Percentiles rank a stretch among this genome's conserved stretches.
Evolutionary conservation across 495 filamentous ascomycete species (phyloP).

Genomic region (Clavariopsis aquatica): DNA sequence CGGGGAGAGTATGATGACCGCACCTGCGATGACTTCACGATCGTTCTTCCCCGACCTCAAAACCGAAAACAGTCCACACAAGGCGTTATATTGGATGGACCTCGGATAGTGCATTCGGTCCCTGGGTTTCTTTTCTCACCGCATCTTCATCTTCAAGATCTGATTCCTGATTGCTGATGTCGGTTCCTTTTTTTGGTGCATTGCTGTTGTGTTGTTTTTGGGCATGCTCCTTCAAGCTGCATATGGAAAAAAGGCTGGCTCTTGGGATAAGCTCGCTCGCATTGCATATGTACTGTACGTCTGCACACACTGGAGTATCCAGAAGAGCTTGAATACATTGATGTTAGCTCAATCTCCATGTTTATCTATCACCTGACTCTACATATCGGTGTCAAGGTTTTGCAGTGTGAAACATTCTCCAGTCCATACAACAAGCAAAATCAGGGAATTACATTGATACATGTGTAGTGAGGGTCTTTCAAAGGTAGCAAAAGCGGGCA

Average conservation of each 20-base stretch:
- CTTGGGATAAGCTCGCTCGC: not conserved
- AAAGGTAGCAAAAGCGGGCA: too few species aligned
- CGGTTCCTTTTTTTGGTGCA: too few species aligned
- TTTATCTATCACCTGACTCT: not conserved
- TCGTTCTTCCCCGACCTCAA: not conserved
- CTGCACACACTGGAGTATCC: not conserved
- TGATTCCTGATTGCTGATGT: too few species aligned
- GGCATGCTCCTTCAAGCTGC: not conserved
- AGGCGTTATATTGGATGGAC: not conserved
- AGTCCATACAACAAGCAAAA: too few species aligned
- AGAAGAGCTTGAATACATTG: not conserved
- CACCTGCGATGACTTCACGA: constrained; percentile 5
- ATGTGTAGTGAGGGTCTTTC: too few species aligned
- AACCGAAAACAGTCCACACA: not conserved
- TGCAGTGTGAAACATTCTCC: too few species aligned
- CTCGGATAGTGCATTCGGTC: constrained; percentile 5
- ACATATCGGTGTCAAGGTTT: too few species aligned
- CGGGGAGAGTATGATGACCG: not conserved
- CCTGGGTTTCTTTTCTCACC: not conserved
- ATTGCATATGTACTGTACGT: not conserved
- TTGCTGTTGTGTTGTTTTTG: not conserved
- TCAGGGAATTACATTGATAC: too few species aligned
- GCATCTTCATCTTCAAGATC: not conserved
- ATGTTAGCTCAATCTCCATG: not conserved
- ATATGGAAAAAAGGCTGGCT: not conserved